Evolutionary conservation across 1,139 yeast species (phyloP), one percentile per base, ranked within the genome.

Genomic region (Geotrichum cucujoidarum): DNA sequence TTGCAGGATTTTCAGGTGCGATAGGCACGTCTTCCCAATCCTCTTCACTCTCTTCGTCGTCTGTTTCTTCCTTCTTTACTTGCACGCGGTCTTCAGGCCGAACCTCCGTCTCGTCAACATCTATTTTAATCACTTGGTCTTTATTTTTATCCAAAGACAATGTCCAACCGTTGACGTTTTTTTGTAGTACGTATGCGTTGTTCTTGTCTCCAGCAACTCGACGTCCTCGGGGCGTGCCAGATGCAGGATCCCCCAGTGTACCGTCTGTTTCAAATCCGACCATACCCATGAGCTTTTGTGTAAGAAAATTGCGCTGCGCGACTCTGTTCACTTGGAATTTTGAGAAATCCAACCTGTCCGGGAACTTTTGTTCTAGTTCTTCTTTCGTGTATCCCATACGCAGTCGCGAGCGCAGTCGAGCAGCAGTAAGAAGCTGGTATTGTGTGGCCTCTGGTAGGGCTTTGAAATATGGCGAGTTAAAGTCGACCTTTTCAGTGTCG

Each of bases 331-430:
- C 86, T 64, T 94, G 99, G 64, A 94, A 94, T 59, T 77, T 81
- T 16, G 97, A 89, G 60, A 94, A 94, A 52, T 89, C 97, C 79
- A 87, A 76, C 49, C 89, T 78, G 59, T 86, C 75, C 0, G 96
- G 94, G 59, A 92, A 94, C 51, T 88, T 69, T 3, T 76, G 71
- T 55, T 87, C 86, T 25, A 94, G 69, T 60, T 94, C 97, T 14
- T 86, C 92, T 52, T 88, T 87, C 0, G 90, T 75, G 61, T 84
- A 88, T 0, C 99, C 99, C 95, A 94, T 83, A 69, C 99, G 80
- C 63, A 94, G 75, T 49, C 99, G 71, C 0, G 97, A 90, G 54
- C 88, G 76, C 31, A 89, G 69, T 48, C 99, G 67, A 17, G 95
- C 76, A 49, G 88, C 88, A 10, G 92, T 87, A 22, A 94, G 68